These are phyloP conservation scores for Paecilomyces variotii DNA, from an alignment of 2,329 filamentous ascomycete species.

Conservation along the genomic window DNA sequence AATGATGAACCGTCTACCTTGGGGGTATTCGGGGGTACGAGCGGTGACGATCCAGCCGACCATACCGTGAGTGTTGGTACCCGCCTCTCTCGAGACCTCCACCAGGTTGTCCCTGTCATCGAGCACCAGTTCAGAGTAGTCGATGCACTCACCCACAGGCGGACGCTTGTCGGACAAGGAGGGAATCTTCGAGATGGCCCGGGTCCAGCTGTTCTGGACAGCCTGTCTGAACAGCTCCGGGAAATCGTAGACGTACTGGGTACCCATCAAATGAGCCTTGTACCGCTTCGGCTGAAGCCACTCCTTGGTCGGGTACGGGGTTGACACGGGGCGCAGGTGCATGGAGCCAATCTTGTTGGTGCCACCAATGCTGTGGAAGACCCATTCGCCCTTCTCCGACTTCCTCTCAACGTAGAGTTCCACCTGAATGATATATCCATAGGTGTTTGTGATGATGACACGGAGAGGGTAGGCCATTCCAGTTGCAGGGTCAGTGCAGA, in stretches of 20 bases:
- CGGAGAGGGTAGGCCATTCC: slow-evolving; percentile 84
- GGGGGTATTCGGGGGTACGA: slow-evolving; percentile 89
- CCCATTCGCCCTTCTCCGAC: slow-evolving; percentile 95
- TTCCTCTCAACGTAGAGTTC: slow-evolving; percentile 97
- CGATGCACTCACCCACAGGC: slow-evolving; percentile 79
- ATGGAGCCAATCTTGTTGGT: slow-evolving; percentile 92
- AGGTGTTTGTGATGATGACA: slow-evolving; percentile 96
- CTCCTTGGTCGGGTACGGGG: slow-evolving; percentile 96
- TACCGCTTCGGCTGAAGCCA: slow-evolving; percentile 98
- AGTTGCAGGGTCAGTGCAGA: slow-evolving; percentile 84
- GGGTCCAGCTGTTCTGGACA: slow-evolving; percentile 88
- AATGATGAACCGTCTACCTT: slow-evolving; percentile 85
- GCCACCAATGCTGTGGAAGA: slow-evolving; percentile 95
- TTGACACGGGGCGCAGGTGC: slow-evolving; percentile 84
- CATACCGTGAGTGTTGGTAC: slow-evolving; percentile 95
- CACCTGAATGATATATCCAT: slow-evolving; percentile 93
- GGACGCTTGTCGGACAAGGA: slow-evolving; percentile 73
- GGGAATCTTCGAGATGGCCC: slow-evolving; percentile 65
- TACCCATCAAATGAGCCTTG: slow-evolving; percentile 98
- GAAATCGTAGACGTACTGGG: slow-evolving; percentile 99
- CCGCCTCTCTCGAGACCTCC: slow-evolving; percentile 89
- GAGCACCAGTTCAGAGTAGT: slow-evolving; percentile 87
- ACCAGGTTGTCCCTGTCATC: slow-evolving; percentile 88
- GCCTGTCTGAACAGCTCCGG: slow-evolving; percentile 98
- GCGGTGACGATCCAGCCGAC: slow-evolving; percentile 96